phyloP scores from a whole-genome alignment of 2,329 filamentous ascomycete species.

The Sclerotinia subarctica region DNA sequence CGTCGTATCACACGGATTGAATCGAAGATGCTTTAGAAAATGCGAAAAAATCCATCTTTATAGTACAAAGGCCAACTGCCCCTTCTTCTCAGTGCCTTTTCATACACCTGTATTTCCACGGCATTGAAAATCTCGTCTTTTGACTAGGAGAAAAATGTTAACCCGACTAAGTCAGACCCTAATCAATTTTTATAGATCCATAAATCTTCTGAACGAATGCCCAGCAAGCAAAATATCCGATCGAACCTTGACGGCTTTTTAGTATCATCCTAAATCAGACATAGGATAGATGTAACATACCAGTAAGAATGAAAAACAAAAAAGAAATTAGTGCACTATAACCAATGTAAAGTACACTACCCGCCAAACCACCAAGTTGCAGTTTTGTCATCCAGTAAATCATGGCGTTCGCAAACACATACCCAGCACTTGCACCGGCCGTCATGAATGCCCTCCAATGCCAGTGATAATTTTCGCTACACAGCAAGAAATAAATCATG shows the following conservation, averaged over 20 bases:
- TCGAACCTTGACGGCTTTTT: conserved; percentile 62
- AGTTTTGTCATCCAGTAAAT: conserved; percentile 89
- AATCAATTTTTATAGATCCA: conserved; percentile 97
- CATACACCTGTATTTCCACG: not conserved
- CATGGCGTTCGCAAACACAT: conserved; percentile 88
- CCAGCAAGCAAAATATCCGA: conserved; percentile 95
- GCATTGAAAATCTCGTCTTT: not conserved
- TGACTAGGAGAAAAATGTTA: not conserved
- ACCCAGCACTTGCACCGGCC: conserved; percentile 83
- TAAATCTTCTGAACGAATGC: conserved; percentile 93
- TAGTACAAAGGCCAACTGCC: not conserved
- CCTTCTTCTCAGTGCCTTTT: not conserved
- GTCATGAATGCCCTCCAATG: conserved; percentile 95
- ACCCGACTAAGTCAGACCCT: conserved; percentile 5
- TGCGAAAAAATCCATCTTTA: not conserved
- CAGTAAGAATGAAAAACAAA: conserved; percentile 89
- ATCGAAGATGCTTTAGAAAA: not conserved
- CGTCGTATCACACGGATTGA: not conserved
- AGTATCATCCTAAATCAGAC: conserved; percentile 12
- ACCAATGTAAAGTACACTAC: conserved; percentile 86
- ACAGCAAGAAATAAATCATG: conserved; percentile 94
- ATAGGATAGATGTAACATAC: conserved; percentile 52
- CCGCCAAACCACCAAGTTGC: conserved; percentile 78
- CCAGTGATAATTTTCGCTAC: conserved; percentile 97
- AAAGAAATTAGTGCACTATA: conserved; percentile 89